Evolutionary conservation across 768 basidiomycete genomes (phyloP).

Genomic region (Termitomyces sp.): DNA sequence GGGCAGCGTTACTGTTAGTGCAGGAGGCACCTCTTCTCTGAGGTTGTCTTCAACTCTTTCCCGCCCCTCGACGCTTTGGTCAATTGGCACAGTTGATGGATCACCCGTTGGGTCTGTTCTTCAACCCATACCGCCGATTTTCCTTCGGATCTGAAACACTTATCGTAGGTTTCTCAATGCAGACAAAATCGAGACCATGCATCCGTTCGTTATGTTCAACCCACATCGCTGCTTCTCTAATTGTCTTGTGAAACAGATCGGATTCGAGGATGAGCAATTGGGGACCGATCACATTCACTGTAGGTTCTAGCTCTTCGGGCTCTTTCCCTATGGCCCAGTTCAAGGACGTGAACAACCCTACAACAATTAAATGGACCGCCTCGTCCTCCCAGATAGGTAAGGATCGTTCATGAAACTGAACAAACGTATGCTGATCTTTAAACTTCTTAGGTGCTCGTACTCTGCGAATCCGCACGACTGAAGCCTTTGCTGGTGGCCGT

Average conservation of each 20-base stretch:
- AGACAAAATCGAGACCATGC: constrained; percentile 45
- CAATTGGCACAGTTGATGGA: constrained; percentile 42
- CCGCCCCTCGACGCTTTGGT: constrained; percentile 36
- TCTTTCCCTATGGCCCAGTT: constrained; percentile 52
- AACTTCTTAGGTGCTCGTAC: constrained; percentile 34
- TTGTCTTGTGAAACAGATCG: constrained; percentile 17
- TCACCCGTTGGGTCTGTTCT: constrained; percentile 32
- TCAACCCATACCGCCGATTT: not conserved
- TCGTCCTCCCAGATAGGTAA: constrained; percentile 37
- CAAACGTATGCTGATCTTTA: not conserved
- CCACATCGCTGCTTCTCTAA: not conserved
- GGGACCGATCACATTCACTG: constrained; percentile 42
- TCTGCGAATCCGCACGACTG: constrained; percentile 39
- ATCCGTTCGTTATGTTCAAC: constrained; percentile 28
- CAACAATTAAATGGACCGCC: constrained; percentile 37
- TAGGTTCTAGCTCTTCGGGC: constrained; percentile 32
- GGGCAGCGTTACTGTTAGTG: constrained; percentile 34
- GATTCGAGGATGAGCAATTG: constrained; percentile 42
- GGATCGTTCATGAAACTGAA: not conserved
- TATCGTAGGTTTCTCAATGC: constrained; percentile 38
- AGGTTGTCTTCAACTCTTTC: constrained; percentile 26
- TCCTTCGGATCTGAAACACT: not conserved
- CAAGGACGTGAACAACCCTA: constrained; percentile 38
- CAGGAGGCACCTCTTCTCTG: constrained; percentile 32
- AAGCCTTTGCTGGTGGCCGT: constrained; percentile 42